Base-by-base conservation (phyloP, 179 eudicot species). In the Gypsophila paniculata region DNA sequence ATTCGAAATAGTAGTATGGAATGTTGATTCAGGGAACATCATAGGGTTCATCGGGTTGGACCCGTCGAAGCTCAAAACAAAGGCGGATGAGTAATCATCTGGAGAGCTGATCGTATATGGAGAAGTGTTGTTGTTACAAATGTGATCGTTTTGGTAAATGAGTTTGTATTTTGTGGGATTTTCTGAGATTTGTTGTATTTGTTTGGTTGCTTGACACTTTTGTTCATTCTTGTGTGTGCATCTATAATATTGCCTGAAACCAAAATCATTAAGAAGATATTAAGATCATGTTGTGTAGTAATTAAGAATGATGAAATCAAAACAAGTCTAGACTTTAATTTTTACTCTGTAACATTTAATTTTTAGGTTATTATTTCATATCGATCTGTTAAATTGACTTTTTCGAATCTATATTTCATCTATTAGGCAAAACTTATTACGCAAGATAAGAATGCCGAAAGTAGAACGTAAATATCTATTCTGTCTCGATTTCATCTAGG, bases 151-250 rank as follows among this genome's bases (percentile, higher is more conserved):
- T n/a, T 73, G 61, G 79, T 89, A 89, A 0, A 84, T 76, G 63
- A 81, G 79, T 59, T 65, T 72, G 79, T 71, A 80, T 49, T 58
- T 68, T 0, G 75, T 72, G 5, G 89, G 89, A 3, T 89, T 83
- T 0, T 81, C 86, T 69, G 83, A 76, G 1, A 79, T 66, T 69
- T 54, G 76, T 19, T 89, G 95, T 8, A 89, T 88, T 65, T 89
- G 88, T 74, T 89, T 89, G 23, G 81, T 81, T 64, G 95, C 95
- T 72, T 9, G 77, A 65, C 95, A 89, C 0, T 84, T 80, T 32
- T 83, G 84, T 8, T 87, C 95, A 46, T 49, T 52, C 69, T 86
- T 87, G 80, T 87, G 95, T 14, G 87, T 87, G 83, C 91, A 89
- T 72, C 95, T 83, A 32, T 76, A 89, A 74, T 89, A 89, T 65